These are phyloP conservation scores for Diaporthe australafricana DNA, from an alignment of 2,329 filamentous ascomycete genomes.

Conservation along the genomic window DNA sequence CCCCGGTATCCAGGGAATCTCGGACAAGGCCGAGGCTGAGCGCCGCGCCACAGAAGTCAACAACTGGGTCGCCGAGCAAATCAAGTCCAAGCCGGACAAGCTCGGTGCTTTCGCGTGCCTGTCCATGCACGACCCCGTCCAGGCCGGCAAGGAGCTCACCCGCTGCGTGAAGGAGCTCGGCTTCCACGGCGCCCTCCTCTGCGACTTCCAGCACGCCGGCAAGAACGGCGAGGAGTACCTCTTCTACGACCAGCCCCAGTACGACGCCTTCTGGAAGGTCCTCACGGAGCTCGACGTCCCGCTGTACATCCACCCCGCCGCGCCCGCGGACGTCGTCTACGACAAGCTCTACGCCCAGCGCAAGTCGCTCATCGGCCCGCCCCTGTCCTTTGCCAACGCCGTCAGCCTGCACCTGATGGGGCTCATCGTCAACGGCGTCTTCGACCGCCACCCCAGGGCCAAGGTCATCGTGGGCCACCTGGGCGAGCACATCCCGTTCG, in stretches of 20 bases:
- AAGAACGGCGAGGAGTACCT: conserved; percentile 69
- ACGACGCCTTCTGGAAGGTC: conserved; percentile 71
- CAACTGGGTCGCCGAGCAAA: conserved; percentile 52
- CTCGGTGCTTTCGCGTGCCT: conserved; percentile 62
- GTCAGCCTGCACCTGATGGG: conserved; percentile 68
- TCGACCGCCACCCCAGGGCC: conserved; percentile 58
- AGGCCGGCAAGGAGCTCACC: conserved; percentile 61
- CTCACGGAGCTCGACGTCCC: conserved; percentile 71
- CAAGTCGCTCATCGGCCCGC: conserved; percentile 70
- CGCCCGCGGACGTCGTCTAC: conserved; percentile 59
- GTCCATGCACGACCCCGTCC: conserved; percentile 64
- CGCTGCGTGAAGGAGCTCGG: conserved; percentile 67
- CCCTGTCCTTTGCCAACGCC: conserved; percentile 68
- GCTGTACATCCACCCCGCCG: conserved; percentile 72
- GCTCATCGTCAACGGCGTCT: conserved; percentile 62
- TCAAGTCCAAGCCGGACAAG: conserved; percentile 53
- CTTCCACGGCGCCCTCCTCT: conserved; percentile 73
- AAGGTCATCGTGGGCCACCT: conserved; percentile 61
- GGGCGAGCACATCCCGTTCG: conserved; percentile 62
- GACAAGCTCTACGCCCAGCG: conserved; percentile 61
- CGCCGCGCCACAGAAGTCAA: conserved; percentile 56
- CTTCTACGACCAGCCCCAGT: conserved; percentile 73
- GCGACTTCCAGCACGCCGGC: conserved; percentile 70
- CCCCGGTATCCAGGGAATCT: conserved; percentile 60
- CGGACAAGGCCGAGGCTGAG: conserved; percentile 54